Base-by-base conservation (phyloP, 805 yeast species). In the Candida qinlingensis region DNA sequence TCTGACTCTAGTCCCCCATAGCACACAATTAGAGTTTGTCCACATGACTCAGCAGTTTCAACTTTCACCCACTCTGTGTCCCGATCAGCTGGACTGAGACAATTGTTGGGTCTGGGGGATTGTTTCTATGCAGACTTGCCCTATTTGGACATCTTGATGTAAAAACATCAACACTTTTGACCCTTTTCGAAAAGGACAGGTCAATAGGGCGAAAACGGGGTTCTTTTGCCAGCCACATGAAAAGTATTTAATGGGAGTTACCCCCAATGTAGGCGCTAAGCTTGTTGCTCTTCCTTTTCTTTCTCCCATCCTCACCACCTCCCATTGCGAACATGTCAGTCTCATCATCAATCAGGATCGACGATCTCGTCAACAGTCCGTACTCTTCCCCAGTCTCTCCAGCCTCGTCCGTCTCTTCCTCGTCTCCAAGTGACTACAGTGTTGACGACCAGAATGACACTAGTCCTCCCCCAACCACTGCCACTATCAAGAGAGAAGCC, bases 401-500 rank as follows among this genome's bases (percentile, higher is more conserved):
- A 6, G 29, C 50, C 7, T 40, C 50, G 11, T 39, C 46, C 3
- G 42, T 46, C 36, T 46, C 50, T 13, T 46, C 48, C 6, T 26
- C 30, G n/a, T 46, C 48, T 26, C 34, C 39, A 13, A 28, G 34
- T 10, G 45, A 41, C 30, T 46, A 29, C 28, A 34, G 46, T 38
- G 36, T 31, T 25, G 46, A 38, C 34, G 34, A 31, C 34, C 8
- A 8, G 11, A 31, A 31, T 11, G 37, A 44, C 8, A 25, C 25
- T 19, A 13, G 26, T n/a, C 19, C 29, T 6, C 28, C 27, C 25
- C 35, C 26, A 35, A n/a, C 30, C 6, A 7, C 41, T 28, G 11
- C 46, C 12, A 8, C 19, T 25, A 37, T 19, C 9, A 26, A 19
- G n/a, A 7, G 28, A 19, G 1, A 25, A 27, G 28, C 9, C 11